Evolutionary conservation across 306 rosid genomes (phyloP).

Genomic region (Hippophae rhamnoides): DNA sequence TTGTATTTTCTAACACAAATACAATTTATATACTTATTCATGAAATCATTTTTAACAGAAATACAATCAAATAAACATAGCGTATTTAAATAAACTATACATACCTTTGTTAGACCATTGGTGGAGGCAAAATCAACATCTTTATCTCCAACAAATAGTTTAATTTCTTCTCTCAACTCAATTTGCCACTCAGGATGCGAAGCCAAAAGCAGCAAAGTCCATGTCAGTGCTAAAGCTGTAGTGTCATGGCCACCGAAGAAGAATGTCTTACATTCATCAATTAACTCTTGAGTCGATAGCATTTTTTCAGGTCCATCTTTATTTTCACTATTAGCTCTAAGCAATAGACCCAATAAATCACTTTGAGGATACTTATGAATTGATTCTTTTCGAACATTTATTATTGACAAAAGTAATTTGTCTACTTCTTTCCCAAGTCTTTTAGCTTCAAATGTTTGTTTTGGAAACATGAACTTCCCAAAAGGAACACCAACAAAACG

Average conservation of each 20-base stretch:
- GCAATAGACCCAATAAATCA: constrained; percentile 32
- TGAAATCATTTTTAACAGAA: background rate
- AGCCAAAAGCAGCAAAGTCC: constrained; percentile 19
- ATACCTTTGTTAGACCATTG: constrained; percentile 2
- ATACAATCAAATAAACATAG: background rate
- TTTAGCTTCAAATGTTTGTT: constrained; percentile 31
- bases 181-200: constrained; percentile 14
- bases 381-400: constrained; percentile 14
- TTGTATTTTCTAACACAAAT: no score
- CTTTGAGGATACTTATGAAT: background rate
- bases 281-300: constrained; percentile 23
- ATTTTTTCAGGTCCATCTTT: constrained; percentile 11
- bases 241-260: constrained; percentile 16
- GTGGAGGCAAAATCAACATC: constrained; percentile 1
- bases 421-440: constrained; percentile 48
- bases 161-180: constrained; percentile 8
- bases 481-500: constrained; percentile 52
- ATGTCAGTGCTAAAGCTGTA: constrained; percentile 10
- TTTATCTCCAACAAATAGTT: constrained; percentile 6
- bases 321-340: constrained; percentile 24
- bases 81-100: background rate
- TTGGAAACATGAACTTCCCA: constrained; percentile 26
- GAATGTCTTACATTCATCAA: constrained; percentile 31
- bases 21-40: background rate
- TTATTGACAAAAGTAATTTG: constrained; percentile 19